Conservation (phyloP, 108 stramenopile species). For the Bacterosira constricta region DNA sequence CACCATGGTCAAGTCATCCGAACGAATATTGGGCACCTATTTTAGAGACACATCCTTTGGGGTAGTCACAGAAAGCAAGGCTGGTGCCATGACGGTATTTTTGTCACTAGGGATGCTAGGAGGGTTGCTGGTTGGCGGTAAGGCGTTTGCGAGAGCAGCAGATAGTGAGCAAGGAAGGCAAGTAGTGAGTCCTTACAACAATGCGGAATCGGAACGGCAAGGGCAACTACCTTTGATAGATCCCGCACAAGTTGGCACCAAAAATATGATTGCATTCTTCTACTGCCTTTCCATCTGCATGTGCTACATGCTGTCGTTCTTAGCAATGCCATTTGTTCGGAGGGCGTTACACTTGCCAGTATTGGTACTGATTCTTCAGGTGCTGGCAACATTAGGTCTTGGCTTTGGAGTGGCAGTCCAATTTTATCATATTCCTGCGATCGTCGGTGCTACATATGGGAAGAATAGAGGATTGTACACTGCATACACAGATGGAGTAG, state of each 20-base stretch:
- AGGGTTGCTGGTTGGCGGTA: constrained; percentile 72
- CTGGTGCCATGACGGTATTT: constrained; percentile 69
- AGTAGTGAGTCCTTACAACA: not conserved
- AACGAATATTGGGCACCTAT: constrained; percentile 75
- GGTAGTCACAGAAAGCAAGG: constrained; percentile 56
- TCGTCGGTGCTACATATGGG: constrained; percentile 78
- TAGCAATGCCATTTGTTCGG: constrained; percentile 65
- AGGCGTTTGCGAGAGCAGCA: constrained; percentile 54
- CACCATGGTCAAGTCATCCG: constrained; percentile 68
- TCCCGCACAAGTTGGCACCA: constrained; percentile 41
- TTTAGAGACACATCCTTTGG: constrained; percentile 72
- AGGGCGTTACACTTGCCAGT: constrained; percentile 55
- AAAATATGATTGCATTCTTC: constrained; percentile 65
- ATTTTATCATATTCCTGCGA: constrained; percentile 78
- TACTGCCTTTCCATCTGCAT: constrained; percentile 73
- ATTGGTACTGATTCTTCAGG: constrained; percentile 69
- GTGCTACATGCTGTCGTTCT: constrained; percentile 70
- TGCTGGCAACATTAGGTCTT: constrained; percentile 55
- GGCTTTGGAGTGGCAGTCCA: constrained; percentile 79
- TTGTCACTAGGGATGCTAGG: constrained; percentile 68
- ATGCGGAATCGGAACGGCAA: constrained; percentile 1
- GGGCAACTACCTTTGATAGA: constrained; percentile 6
- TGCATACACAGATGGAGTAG: constrained; percentile 81
- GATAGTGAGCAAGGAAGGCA: constrained; percentile 51
- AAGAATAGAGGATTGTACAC: constrained; percentile 72